Base-by-base conservation (phyloP, 2,329 filamentous ascomycete genomes). In the Alternaria consortialis region DNA sequence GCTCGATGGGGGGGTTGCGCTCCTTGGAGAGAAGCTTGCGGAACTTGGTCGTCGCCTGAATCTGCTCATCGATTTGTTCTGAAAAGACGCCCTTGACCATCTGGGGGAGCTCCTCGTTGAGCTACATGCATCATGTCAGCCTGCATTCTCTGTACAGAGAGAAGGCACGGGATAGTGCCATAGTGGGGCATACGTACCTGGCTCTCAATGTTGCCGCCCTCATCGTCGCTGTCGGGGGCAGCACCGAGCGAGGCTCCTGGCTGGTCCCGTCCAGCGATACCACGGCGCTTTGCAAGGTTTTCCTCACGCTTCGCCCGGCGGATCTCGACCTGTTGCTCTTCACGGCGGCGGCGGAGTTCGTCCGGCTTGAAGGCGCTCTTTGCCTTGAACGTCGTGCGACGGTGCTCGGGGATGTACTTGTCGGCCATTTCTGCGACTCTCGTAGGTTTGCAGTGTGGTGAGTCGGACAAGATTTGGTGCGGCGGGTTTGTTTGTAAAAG, bases 301-400 rank as follows among this genome's bases (percentile, higher is more conserved):
- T 99, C 95, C 84, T 99, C 95, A 79, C 95, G 90, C 89, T 98
- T 98, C 69, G 94, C 92, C 85, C 97, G 97, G 80, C 95, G 91
- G 79, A 99, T 99, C 85, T 99, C 95, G 70, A 99, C 95, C 84
- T 98, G 95, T 83, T 97, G 94, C 84, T 99, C 95, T 82, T 99
- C 95, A 79, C 95, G 95, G 80, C 95, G 95, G 77, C 95, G 94
- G 80, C 95, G 93, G 70, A 99, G 90, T 85, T 99, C 95, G 81
- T 99, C 95, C 75, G 94, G 94, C 89, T 97, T 97, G 87, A 99
- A 98, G 77, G 93, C 93, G 83, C 92, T 94, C 88, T 97, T 97
- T 57, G 95, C 95, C 91, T 99, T 99, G 90, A 97, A 99, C 85
- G 97, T 94, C 70, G 93, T 97, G 80, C 95, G 94, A 82, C 95